Percentiles rank a stretch among this genome's conserved stretches.
phyloP scores from a whole-genome alignment of 2,329 filamentous ascomycete genomes.

The Thielaviopsis populi region DNA sequence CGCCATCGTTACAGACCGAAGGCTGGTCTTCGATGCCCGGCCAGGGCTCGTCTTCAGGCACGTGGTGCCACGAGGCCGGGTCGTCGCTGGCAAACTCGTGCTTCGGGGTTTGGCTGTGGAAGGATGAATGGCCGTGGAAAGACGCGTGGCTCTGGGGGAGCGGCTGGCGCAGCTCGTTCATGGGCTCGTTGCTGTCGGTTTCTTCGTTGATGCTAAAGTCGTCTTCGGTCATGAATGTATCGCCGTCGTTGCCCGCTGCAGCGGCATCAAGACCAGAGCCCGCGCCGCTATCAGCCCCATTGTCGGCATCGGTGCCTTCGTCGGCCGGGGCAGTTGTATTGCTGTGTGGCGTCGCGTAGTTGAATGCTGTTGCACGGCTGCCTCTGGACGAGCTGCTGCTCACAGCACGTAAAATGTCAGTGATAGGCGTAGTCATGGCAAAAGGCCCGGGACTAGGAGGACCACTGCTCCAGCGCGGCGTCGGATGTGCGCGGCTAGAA shows the following conservation, averaged over 20 bases:
- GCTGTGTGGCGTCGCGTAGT: conserved; percentile 64
- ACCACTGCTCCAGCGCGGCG: conserved; percentile 39
- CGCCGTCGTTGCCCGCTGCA: conserved; percentile 18
- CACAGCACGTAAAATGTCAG: conserved; percentile 6
- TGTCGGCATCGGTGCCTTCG: conserved; percentile 21
- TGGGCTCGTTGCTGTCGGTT: conserved; percentile 20
- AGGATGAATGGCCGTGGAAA: conserved; percentile 18
- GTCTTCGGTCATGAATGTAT: conserved; percentile 26
- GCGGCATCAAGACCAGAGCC: not conserved
- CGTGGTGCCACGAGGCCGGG: conserved; percentile 17
- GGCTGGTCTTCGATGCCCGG: conserved; percentile 39
- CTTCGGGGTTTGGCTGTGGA: not conserved
- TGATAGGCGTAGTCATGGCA: conserved; percentile 21
- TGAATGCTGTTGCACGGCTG: conserved; percentile 36
- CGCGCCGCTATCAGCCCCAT: not conserved
- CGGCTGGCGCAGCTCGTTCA: conserved; percentile 19
- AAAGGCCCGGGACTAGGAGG: conserved; percentile 32
- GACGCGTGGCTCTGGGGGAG: not conserved
- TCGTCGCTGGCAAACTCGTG: not conserved
- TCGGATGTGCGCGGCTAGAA: conserved; percentile 33
- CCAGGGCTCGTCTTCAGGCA: conserved; percentile 42
- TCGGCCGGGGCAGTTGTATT: conserved; percentile 33
- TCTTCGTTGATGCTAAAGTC: conserved; percentile 22
- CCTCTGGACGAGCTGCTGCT: conserved; percentile 18
- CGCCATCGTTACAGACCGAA: conserved; percentile 37